phyloP scores from a whole-genome alignment of 2,329 filamentous ascomycete genomes.

The Mollisiaceae sp. region DNA sequence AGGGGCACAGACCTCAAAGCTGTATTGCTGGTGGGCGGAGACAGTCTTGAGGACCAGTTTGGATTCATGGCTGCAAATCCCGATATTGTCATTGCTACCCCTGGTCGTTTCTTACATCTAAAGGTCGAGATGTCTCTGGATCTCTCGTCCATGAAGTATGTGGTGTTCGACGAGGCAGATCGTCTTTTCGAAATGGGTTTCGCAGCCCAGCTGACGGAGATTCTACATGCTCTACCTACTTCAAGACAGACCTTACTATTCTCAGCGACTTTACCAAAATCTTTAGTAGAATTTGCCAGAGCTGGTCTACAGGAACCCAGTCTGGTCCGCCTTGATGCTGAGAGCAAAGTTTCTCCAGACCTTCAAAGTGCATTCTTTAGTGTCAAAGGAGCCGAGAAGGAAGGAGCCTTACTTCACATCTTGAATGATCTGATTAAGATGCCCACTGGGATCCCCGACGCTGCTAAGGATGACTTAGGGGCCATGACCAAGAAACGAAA shows the following conservation, averaged over 20 bases:
- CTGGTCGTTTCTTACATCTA: constrained; percentile 92
- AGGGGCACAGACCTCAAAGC: constrained; percentile 88
- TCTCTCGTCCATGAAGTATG: constrained; percentile 88
- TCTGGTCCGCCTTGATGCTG: constrained; percentile 87
- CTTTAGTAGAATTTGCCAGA: constrained; percentile 92
- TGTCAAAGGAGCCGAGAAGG: constrained; percentile 91
- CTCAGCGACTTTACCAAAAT: constrained; percentile 92
- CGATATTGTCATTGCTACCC: constrained; percentile 96
- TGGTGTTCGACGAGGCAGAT: constrained; percentile 98
- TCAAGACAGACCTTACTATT: constrained; percentile 91
- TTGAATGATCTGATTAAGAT: constrained; percentile 93
- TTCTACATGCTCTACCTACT: constrained; percentile 83
- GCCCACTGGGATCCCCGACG: constrained; percentile 69
- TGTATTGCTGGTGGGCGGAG: constrained; percentile 91
- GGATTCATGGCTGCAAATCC: constrained; percentile 91
- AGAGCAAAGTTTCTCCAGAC: constrained; percentile 95
- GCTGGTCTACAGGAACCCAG: constrained; percentile 92
- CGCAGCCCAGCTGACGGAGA: constrained; percentile 89
- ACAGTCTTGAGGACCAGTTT: constrained; percentile 95
- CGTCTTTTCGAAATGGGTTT: constrained; percentile 99
- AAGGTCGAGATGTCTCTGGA: constrained; percentile 97
- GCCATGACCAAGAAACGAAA: constrained; percentile 72
- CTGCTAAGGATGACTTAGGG: constrained; percentile 43
- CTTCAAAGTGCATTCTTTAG: constrained; percentile 95
- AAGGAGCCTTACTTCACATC: constrained; percentile 87